These are phyloP conservation scores for Termitomyces sp. DNA, from an alignment of 1,284 basidiomycete species.

Conservation along the genomic window DNA sequence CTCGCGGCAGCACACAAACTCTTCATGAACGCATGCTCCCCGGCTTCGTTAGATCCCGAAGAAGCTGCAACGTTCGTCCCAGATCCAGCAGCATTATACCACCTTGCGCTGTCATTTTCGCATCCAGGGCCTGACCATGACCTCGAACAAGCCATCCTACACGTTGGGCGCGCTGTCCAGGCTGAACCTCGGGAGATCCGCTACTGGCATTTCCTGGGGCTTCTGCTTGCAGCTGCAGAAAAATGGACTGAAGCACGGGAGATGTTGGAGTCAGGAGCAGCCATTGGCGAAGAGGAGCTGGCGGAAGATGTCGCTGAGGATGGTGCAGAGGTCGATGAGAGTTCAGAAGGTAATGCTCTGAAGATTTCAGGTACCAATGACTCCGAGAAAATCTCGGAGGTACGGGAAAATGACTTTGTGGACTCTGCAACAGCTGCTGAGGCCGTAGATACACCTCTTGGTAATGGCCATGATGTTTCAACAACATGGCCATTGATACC, in stretches of 20 bases:
- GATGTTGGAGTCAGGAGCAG: constrained; percentile 62
- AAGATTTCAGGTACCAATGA: background rate
- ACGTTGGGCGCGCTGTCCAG: constrained; percentile 76
- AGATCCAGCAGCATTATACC: constrained; percentile 55
- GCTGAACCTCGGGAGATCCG: constrained; percentile 67
- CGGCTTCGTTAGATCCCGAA: constrained; percentile 44
- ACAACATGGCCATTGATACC: background rate
- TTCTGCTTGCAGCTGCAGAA: constrained; percentile 76
- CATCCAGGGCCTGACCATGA: constrained; percentile 62
- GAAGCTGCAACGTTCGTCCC: constrained; percentile 52
- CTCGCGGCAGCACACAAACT: constrained; percentile 58
- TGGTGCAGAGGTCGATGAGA: constrained; percentile 12
- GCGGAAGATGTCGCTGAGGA: constrained; percentile 16
- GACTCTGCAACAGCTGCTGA: background rate
- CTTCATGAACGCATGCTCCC: constrained; percentile 20
- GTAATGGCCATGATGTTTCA: background rate
- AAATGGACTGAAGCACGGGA: constrained; percentile 79
- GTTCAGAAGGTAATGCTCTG: background rate
- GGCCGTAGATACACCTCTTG: background rate
- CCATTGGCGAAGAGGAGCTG: constrained; percentile 22
- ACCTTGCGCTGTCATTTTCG: constrained; percentile 75
- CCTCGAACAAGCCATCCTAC: constrained; percentile 61
- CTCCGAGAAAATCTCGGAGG: background rate
- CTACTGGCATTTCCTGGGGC: constrained; percentile 89
- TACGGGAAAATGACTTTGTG: constrained; percentile 5